Percentiles rank a stretch among this genome's conserved stretches.
phyloP scores from a whole-genome alignment of 2,329 filamentous ascomycete genomes.

The Talaromyces sp. region DNA sequence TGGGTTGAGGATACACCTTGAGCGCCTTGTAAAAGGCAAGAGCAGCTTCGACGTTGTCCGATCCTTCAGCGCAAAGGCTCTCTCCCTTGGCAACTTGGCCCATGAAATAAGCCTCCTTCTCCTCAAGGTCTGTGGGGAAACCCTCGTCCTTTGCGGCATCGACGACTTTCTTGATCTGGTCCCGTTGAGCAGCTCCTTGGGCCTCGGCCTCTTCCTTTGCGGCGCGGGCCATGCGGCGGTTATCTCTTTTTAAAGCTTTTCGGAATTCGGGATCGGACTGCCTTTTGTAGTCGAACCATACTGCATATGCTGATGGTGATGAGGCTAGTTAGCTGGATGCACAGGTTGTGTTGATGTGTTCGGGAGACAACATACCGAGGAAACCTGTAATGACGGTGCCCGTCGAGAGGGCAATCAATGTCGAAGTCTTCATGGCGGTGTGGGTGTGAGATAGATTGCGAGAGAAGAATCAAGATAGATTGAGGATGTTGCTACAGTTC shows the following conservation, averaged over 20 bases:
- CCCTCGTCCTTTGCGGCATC: constrained; percentile 84
- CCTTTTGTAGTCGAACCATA: constrained; percentile 65
- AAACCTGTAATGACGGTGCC: constrained; percentile 58
- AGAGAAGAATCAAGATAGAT: background rate
- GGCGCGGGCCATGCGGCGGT: constrained; percentile 44
- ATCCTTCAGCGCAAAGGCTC: constrained; percentile 71
- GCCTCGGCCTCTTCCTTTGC: constrained; percentile 49
- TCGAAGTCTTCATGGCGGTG: constrained; percentile 52
- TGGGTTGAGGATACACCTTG: constrained; percentile 94
- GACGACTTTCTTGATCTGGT: constrained; percentile 70
- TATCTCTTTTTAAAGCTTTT: constrained; percentile 53
- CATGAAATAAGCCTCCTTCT: constrained; percentile 96
- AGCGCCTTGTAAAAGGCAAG: constrained; percentile 97
- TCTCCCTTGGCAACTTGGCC: constrained; percentile 89
- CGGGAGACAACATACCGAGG: constrained; percentile 43
- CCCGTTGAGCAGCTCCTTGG: constrained; percentile 48
- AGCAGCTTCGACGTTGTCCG: constrained; percentile 68
- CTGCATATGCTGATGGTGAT: constrained; percentile 53
- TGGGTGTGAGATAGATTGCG: background rate
- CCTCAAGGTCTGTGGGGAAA: constrained; percentile 84
- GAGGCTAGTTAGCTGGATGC: constrained; percentile 10
- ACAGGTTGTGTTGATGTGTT: background rate
- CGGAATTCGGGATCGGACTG: constrained; percentile 63
- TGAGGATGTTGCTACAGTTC: background rate
- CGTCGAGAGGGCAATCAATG: constrained; percentile 56